Conservation (phyloP, 768 basidiomycete genomes). For the Boletus rubescentipes region DNA sequence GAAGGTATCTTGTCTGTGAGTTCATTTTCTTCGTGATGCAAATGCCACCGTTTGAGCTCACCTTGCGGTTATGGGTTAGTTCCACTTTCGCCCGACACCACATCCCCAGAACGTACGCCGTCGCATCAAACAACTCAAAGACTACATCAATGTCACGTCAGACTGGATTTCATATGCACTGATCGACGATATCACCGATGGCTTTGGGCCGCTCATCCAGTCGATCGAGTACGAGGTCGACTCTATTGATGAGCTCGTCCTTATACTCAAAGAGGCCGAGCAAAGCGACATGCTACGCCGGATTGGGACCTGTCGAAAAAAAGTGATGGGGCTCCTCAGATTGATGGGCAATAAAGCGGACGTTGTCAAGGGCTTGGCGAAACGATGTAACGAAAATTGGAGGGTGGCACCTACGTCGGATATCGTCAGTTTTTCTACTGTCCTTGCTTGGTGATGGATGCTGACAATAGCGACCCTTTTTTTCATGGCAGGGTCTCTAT, state of each 20-base stretch:
- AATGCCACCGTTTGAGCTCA: background rate
- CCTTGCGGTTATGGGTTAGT: constrained; percentile 44
- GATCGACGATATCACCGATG: constrained; percentile 99
- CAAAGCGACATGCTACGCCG: constrained; percentile 97
- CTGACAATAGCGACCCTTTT: background rate
- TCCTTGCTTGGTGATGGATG: background rate
- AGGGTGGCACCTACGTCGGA: constrained; percentile 96
- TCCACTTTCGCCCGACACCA: constrained; percentile 96
- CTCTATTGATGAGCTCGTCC: constrained; percentile 95
- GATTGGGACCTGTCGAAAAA: constrained; percentile 97
- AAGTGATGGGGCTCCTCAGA: constrained; percentile 95
- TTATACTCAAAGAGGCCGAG: constrained; percentile 72
- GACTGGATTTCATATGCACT: constrained; percentile 99
- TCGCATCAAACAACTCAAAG: constrained; percentile 97
- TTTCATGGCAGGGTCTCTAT: constrained; percentile 73
- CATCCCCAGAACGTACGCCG: constrained; percentile 98
- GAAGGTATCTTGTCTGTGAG: constrained; percentile 93
- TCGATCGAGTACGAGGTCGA: constrained; percentile 99
- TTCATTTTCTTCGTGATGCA: constrained; percentile 9
- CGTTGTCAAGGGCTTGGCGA: constrained; percentile 97
- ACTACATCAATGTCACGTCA: constrained; percentile 97
- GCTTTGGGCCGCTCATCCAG: constrained; percentile 97
- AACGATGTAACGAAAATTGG: constrained; percentile 99
- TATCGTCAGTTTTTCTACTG: constrained; percentile 56
- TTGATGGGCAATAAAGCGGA: constrained; percentile 99